phyloP scores from a whole-genome alignment of 2,329 filamentous ascomycete genomes.

The Incumbomyces delicatus region DNA sequence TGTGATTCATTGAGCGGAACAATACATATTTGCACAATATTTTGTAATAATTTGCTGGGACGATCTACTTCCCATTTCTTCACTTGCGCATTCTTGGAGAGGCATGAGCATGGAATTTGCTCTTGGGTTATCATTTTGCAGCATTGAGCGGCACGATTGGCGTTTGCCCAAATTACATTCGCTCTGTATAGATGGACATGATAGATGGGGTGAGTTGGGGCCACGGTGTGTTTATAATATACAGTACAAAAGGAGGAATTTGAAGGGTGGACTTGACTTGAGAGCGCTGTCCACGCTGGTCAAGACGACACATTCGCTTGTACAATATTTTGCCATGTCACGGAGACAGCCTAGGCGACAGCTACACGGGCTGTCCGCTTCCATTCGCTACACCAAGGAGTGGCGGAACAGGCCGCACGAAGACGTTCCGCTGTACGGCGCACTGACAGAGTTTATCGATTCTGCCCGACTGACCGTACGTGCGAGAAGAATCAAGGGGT shows the following conservation, averaged over 20 bases:
- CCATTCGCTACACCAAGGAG: conserved; percentile 1
- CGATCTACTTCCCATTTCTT: background rate
- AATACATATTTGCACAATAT: background rate
- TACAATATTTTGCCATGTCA: background rate
- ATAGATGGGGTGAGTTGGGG: background rate
- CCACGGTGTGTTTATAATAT: no score
- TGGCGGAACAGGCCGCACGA: background rate
- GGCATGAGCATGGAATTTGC: background rate
- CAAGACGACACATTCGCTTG: conserved; percentile 1
- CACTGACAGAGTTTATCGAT: no score
- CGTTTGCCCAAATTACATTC: background rate
- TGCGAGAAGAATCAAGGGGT: no score
- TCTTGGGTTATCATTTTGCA: background rate
- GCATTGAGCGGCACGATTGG: background rate
- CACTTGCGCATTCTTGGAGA: background rate
- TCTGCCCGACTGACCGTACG: no score
- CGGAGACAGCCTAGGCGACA: background rate
- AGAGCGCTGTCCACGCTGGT: no score
- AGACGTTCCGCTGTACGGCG: background rate
- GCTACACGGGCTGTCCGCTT: background rate
- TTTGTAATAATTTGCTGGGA: background rate
- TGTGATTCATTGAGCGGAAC: background rate
- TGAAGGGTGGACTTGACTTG: no score
- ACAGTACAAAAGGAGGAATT: no score
- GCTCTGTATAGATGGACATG: background rate